Percentiles rank a stretch among this genome's conserved stretches.
Evolutionary conservation across 768 basidiomycete species (phyloP).

Genomic region (Auriscalpium orientale): DNA sequence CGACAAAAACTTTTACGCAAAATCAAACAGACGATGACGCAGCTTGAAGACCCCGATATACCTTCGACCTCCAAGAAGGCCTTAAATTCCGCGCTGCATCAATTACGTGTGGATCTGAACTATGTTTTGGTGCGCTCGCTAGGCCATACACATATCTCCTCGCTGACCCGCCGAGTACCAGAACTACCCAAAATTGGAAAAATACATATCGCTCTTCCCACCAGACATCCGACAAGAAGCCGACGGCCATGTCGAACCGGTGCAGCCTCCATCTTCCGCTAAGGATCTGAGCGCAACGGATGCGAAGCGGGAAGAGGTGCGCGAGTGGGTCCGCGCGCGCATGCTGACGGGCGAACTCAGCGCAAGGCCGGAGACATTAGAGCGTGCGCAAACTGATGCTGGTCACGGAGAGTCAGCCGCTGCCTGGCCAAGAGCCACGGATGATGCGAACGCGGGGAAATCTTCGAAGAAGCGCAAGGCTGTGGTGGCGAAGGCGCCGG

Average conservation of each 20-base stretch:
- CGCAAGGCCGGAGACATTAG: constrained; percentile 45
- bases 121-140: constrained; percentile 65
- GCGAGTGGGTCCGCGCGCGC: constrained; percentile 45
- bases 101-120: constrained; percentile 81
- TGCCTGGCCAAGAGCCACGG: too few species aligned
- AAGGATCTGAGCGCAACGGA: constrained; percentile 30
- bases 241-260: constrained; percentile 2
- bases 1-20: constrained; percentile 80
- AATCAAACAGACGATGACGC: constrained; percentile 60
- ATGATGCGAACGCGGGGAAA: too few species aligned
- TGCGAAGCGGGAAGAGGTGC: constrained; percentile 48
- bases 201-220: constrained; percentile 89
- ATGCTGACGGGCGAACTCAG: constrained; percentile 58
- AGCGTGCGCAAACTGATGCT: too few species aligned
- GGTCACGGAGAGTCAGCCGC: too few species aligned
- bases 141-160: background rate
- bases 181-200: constrained; percentile 80
- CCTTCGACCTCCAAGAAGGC: constrained; percentile 28
- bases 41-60: constrained; percentile 31
- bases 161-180: constrained; percentile 20
- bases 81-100: constrained; percentile 42
- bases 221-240: constrained; percentile 41
- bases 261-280: background rate
- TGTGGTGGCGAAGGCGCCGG: too few species aligned
- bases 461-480: too few species aligned